Evolutionary conservation across 768 basidiomycete genomes (phyloP).

Genomic region (Gymnopilus dilepis): DNA sequence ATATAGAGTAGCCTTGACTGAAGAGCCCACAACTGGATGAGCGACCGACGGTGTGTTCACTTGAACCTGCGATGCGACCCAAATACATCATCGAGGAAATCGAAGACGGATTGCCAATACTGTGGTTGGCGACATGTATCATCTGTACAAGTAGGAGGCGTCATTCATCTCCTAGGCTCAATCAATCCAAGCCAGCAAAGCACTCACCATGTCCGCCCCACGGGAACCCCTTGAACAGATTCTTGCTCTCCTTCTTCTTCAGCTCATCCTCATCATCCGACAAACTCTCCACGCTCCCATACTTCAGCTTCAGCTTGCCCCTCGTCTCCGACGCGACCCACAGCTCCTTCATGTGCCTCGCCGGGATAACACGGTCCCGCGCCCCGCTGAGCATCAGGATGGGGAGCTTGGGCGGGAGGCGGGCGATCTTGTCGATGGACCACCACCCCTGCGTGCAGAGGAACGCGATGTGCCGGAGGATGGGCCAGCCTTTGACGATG

Average conservation of each 20-base stretch:
- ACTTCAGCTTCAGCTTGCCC: background rate
- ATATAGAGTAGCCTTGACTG: too few species aligned
- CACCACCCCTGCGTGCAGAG: slow-evolving; percentile 85
- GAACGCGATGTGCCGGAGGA: slow-evolving; percentile 68
- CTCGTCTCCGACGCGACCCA: slow-evolving; percentile 46
- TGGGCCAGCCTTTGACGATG: slow-evolving; percentile 70
- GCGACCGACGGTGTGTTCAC: too few species aligned
- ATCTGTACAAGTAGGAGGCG: background rate
- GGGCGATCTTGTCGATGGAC: slow-evolving; percentile 61
- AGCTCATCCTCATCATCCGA: background rate
- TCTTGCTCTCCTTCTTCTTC: background rate
- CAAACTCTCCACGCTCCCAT: background rate
- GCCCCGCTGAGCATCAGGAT: slow-evolving; percentile 78
- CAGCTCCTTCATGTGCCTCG: slow-evolving; percentile 61
- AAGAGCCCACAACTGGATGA: too few species aligned
- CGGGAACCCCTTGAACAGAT: background rate
- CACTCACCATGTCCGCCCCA: background rate
- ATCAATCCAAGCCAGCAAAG: background rate
- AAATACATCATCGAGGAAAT: background rate
- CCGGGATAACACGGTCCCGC: slow-evolving; percentile 65
- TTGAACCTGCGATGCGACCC: background rate
- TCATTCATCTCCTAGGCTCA: background rate
- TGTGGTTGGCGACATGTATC: background rate
- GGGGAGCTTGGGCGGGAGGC: slow-evolving; percentile 60
- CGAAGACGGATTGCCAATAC: background rate